Base-by-base conservation (phyloP, 2,329 filamentous ascomycete species). In the Phialophora expanda region DNA sequence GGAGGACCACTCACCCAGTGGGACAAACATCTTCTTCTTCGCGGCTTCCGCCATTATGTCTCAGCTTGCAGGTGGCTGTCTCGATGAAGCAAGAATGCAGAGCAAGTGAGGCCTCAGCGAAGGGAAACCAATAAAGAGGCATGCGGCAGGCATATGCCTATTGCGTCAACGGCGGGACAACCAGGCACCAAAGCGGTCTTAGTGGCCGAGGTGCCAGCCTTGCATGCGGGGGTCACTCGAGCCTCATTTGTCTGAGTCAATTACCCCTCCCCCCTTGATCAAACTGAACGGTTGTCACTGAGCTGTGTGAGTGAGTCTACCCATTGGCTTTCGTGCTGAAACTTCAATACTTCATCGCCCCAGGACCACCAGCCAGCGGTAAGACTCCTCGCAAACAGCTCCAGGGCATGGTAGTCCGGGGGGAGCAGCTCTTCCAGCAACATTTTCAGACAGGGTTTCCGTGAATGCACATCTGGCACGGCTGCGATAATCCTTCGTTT, bases 331-430 rank as follows among this genome's bases (percentile, higher is more conserved):
- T 67, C 64, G 59, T 72, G 62, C 56, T 88, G 88, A 72, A 85
- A 88, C 71, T 85, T 87, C 50, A 88, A 73, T 11, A 84, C 86
- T 71, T 89, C 86, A 74, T 89, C 81, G 2, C 87, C 87, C 82
- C 84, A 87, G 24, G 83, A 82, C 78, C 80, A 86, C 87, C 87
- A 89, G 1, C 85, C 86, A 32, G 82, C 79, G 0, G 87, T 86
- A 38, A 87, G 75, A 72, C 85, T 81, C 24, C 87, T 76, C 3
- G 86, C 84, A 76, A 89, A 89, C 0, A 89, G 77, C 73, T 89
- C 87, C 50, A 89, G 72, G 2, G 82, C 86, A 50, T 77, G 75
- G 71, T 86, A 86, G 12, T 76, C 69, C 1, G 69, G 62, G 12
- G 73, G 69, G 28, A 75, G 34, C 7, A 84, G 69, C 12, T 73